These are phyloP conservation scores for Blastomyces parvus DNA, from an alignment of 2,329 filamentous ascomycete species.

Conservation along the genomic window DNA sequence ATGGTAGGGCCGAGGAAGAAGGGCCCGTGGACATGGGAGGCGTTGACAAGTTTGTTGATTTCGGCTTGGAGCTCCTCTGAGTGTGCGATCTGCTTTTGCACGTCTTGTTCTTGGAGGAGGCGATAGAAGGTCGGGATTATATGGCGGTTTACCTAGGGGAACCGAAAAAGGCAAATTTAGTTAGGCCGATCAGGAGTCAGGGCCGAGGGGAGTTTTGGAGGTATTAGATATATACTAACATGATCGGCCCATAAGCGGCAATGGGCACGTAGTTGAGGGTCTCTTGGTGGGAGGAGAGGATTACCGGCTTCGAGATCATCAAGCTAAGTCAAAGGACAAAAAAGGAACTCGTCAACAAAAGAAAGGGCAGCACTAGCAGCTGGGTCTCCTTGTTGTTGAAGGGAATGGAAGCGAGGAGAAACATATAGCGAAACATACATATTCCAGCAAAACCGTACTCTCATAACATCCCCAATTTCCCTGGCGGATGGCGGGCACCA, in stretches of 20 bases:
- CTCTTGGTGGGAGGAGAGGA: slow-evolving; percentile 53
- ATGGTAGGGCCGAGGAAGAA: slow-evolving; percentile 55
- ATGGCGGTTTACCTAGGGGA: slow-evolving; percentile 58
- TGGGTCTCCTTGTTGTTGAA: too few species aligned
- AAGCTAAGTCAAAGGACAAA: slow-evolving; percentile 40
- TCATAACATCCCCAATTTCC: slow-evolving; percentile 76
- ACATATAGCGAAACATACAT: slow-evolving; percentile 43
- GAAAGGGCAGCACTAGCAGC: neutral
- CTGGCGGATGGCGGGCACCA: slow-evolving; percentile 67
- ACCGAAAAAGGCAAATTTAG: slow-evolving; percentile 13
- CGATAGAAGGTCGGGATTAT: slow-evolving; percentile 70
- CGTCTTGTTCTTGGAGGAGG: slow-evolving; percentile 57
- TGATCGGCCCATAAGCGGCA: slow-evolving; percentile 75
- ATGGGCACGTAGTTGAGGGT: slow-evolving; percentile 60
- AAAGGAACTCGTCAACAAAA: neutral
- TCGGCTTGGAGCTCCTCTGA: slow-evolving; percentile 55
- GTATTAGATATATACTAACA: slow-evolving; percentile 38
- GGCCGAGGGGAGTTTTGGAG: neutral
- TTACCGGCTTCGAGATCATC: slow-evolving; percentile 59
- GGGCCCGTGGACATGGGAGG: slow-evolving; percentile 51
- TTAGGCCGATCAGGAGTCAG: neutral
- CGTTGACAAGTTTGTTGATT: slow-evolving; percentile 53
- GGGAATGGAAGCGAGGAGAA: neutral
- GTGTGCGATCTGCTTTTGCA: slow-evolving; percentile 48
- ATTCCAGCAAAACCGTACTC: slow-evolving; percentile 75